Percentiles rank a stretch among this genome's conserved stretches.
Conservation (phyloP, 2,329 filamentous ascomycete species). For the Aspergillus hiratsukae region DNA sequence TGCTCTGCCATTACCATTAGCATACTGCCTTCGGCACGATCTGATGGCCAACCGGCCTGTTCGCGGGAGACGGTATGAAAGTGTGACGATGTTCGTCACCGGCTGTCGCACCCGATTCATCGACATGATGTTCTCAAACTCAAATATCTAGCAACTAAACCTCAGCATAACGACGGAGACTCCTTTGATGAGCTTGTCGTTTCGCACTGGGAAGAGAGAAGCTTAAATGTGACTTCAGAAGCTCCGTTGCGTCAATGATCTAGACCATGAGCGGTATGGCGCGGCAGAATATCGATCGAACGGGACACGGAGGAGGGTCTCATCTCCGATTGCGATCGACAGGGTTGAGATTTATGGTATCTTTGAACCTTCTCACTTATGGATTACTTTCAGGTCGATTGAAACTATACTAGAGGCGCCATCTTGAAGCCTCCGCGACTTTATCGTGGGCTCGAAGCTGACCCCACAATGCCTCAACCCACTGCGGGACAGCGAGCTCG, state of each 20-base stretch:
- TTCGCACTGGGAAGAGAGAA: background rate
- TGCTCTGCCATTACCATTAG: conserved; percentile 20
- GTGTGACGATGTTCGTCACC: conserved; percentile 15
- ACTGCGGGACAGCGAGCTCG: conserved; percentile 30
- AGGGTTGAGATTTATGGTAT: background rate
- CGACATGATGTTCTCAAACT: conserved; percentile 27
- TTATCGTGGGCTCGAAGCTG: background rate
- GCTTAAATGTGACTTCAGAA: conserved; percentile 12
- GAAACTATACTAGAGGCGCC: background rate
- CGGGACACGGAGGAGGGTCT: conserved; percentile 16
- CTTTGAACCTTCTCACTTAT: background rate
- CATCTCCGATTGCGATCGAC: background rate
- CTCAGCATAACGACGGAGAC: conserved; percentile 3
- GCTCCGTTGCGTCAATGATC: conserved; percentile 24
- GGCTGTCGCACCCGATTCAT: conserved; percentile 22
- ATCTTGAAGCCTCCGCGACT: background rate
- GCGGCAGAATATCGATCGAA: conserved; percentile 33
- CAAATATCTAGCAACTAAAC: background rate
- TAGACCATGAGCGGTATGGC: conserved; percentile 21
- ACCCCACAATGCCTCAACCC: conserved; percentile 25
- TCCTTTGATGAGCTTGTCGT: background rate
- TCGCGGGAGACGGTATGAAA: conserved; percentile 20
- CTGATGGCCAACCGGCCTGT: conserved; percentile 15
- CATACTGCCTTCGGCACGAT: conserved; percentile 26
- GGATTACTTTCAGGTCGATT: background rate